A percentile compares a stretch with the other conserved stretches of the same genome.
Evolutionary conservation across 345 rosid genomes (phyloP).

Genomic region (Citrus glauca): DNA sequence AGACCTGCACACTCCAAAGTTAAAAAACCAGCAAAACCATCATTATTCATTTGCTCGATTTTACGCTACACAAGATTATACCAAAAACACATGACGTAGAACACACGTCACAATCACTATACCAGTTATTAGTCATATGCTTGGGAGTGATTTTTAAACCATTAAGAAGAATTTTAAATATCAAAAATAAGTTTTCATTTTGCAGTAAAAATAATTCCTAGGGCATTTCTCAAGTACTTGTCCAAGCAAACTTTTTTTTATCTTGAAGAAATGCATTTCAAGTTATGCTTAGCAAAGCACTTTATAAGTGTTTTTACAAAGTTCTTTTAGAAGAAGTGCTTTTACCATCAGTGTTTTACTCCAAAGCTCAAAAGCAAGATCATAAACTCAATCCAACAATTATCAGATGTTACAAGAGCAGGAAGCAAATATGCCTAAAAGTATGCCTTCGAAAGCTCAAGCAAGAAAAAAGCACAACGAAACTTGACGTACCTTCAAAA

Average conservation of each 20-base stretch:
- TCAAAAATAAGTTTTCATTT: not conserved
- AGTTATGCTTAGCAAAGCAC: not conserved
- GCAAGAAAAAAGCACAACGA: not conserved
- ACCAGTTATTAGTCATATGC: not conserved
- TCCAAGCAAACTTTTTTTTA: too few relatives aligned
- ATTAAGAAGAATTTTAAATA: not conserved
- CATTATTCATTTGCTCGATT: not conserved
- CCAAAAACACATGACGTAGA: not conserved
- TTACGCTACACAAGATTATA: not conserved
- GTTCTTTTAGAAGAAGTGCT: not conserved
- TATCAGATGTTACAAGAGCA: not conserved
- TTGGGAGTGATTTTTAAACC: not conserved
- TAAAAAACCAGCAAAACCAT: not conserved
- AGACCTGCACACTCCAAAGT: conserved; percentile 46
- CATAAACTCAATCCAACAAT: not conserved
- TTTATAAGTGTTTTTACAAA: not conserved
- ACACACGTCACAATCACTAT: not conserved
- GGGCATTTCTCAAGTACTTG: too few relatives aligned
- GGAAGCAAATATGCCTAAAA: not conserved
- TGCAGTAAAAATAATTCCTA: too few relatives aligned
- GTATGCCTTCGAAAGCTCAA: not conserved
- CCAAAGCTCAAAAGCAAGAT: not conserved
- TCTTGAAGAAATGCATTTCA: too few relatives aligned
- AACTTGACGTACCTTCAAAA: conserved; percentile 61
- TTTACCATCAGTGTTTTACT: not conserved